Percentiles rank a stretch among this genome's conserved stretches.
phyloP scores from a whole-genome alignment of 345 rosid species.

The Clarkia xantiana region DNA sequence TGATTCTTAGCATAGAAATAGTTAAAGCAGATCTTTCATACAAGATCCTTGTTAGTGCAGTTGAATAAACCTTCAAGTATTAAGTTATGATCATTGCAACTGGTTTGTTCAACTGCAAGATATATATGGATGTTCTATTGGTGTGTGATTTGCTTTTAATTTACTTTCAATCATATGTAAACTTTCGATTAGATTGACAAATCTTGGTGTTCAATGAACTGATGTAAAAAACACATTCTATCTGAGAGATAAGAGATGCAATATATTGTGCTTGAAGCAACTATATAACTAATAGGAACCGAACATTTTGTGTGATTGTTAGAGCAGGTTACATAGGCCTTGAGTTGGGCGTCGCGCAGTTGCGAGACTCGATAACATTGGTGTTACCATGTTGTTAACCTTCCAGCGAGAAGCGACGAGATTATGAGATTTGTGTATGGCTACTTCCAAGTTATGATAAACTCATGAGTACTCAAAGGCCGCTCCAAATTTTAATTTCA shows the following conservation, averaged over 20 bases:
- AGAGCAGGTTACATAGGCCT: constrained; percentile 99
- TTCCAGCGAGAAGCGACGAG: too few species aligned
- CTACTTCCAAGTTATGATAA: too few species aligned
- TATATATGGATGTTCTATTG: background rate
- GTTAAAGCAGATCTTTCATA: constrained; percentile 74
- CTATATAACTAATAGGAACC: constrained; percentile 62
- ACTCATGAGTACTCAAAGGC: too few species aligned
- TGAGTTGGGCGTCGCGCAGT: constrained; percentile 87
- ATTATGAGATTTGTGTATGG: too few species aligned
- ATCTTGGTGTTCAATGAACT: constrained; percentile 25
- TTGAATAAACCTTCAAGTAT: constrained; percentile 63
- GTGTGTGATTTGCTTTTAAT: too few species aligned
- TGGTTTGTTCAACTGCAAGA: constrained; percentile 79
- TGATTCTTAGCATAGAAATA: constrained; percentile 84
- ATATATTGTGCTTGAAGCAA: constrained; percentile 63
- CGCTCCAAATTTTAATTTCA: too few species aligned
- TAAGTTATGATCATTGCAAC: constrained; percentile 65
- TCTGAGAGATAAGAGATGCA: constrained; percentile 86
- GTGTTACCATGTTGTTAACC: too few species aligned
- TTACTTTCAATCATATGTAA: too few species aligned
- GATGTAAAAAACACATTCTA: constrained; percentile 75
- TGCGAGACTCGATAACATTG: constrained; percentile 43
- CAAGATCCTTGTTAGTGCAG: constrained; percentile 52
- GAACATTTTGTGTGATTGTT: constrained; percentile 86
- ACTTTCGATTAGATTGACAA: too few species aligned